These are phyloP conservation scores for Gnaphalium uliginosum DNA, from an alignment of 129 eudicot genomes.

Conservation along the genomic window DNA sequence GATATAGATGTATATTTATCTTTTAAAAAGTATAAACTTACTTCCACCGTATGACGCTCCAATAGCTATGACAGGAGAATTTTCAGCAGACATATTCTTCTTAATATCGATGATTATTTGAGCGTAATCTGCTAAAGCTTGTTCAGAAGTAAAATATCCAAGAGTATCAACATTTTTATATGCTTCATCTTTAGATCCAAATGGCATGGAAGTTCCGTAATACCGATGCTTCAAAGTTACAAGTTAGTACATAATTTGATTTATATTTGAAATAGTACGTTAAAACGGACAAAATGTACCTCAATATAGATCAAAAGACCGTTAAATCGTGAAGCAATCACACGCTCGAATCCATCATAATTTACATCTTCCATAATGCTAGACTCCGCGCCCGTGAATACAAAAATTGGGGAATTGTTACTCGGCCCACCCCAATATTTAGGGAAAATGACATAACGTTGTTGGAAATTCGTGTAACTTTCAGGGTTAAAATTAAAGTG, in stretches of 20 bases:
- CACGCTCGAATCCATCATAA: neutral
- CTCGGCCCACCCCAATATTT: conserved; percentile 30
- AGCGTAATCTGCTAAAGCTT: conserved; percentile 45
- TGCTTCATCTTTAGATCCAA: conserved; percentile 34
- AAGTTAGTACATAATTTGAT: no score
- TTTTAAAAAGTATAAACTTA: neutral
- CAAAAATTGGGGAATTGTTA: conserved; percentile 28
- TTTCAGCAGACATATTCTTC: conserved; percentile 30
- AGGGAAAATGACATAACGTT: conserved; percentile 27
- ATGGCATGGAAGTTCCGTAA: conserved; percentile 42
- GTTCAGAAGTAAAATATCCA: conserved; percentile 33
- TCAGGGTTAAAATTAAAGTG: conserved; percentile 33
- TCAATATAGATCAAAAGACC: conserved; percentile 33
- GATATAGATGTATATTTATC: no score
- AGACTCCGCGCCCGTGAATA: conserved; percentile 15
- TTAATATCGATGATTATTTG: conserved; percentile 40
- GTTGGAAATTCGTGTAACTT: conserved; percentile 32
- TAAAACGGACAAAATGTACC: conserved; percentile 6
- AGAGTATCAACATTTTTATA: conserved; percentile 32
- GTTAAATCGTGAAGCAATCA: conserved; percentile 28
- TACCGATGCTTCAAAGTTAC: conserved; percentile 31
- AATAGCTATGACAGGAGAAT: conserved; percentile 39
- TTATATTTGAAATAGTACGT: no score
- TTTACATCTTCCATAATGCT: conserved; percentile 5
- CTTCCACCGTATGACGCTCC: conserved; percentile 53